phyloP scores from a whole-genome alignment of 371 early-diverging fungal genomes.

The Actinomucor elegans region DNA sequence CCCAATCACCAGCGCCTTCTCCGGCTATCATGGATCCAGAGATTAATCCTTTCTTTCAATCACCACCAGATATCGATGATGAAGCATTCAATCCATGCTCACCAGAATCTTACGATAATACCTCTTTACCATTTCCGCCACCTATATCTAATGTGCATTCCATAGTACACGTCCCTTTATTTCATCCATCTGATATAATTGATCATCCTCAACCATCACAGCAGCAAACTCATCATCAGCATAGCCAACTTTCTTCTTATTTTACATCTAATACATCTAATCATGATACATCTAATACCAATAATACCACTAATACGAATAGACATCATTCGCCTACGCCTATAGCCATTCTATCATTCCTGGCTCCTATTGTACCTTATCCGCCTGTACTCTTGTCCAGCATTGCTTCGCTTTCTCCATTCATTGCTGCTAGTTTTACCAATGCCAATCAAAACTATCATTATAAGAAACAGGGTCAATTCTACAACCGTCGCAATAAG shows the following conservation, averaged over 20 bases:
- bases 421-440: slow-evolving; percentile 50
- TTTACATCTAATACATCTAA: not conserved
- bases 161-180: slow-evolving; percentile 59
- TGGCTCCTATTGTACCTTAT: slow-evolving; percentile 62
- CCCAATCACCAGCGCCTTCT: slow-evolving; percentile 65
- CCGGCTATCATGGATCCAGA: slow-evolving; percentile 63
- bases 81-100: slow-evolving; percentile 61
- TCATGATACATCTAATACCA: not conserved
- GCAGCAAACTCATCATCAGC: not conserved
- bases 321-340: slow-evolving; percentile 42
- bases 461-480: slow-evolving; percentile 14
- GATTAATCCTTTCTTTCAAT: slow-evolving; percentile 60
- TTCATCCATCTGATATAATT: slow-evolving; percentile 33
- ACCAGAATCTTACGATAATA: slow-evolving; percentile 37
- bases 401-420: slow-evolving; percentile 51
- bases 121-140: slow-evolving; percentile 39
- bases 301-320: not conserved
- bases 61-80: slow-evolving; percentile 59
- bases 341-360: slow-evolving; percentile 60
- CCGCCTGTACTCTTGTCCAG: slow-evolving; percentile 52
- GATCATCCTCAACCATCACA: not conserved
- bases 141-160: slow-evolving; percentile 55
- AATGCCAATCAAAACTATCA: slow-evolving; percentile 34
- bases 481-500: slow-evolving; percentile 1
- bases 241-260: not conserved